These are phyloP conservation scores for Dissoconium aciculare DNA, from an alignment of 2,329 filamentous ascomycete species.

Conservation along the genomic window DNA sequence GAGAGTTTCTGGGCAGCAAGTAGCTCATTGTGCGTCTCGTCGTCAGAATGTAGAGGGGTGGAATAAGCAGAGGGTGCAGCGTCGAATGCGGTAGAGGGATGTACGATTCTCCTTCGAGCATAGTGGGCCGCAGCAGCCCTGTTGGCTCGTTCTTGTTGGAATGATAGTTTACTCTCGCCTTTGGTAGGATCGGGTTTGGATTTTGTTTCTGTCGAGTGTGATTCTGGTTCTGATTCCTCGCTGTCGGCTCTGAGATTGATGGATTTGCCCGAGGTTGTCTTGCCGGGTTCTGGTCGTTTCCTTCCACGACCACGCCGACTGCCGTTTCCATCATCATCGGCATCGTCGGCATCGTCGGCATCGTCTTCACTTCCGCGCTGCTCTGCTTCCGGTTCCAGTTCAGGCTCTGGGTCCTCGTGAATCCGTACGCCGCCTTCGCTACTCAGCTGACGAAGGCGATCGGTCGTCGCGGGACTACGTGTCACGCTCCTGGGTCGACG, in stretches of 20 bases:
- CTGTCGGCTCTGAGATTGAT: slow-evolving; percentile 19
- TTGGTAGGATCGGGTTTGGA: slow-evolving; percentile 23
- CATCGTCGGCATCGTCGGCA: slow-evolving; percentile 21
- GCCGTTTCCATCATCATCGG: slow-evolving; percentile 21
- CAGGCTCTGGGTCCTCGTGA: slow-evolving; percentile 16
- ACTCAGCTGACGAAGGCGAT: slow-evolving; percentile 14
- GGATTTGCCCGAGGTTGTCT: slow-evolving; percentile 22
- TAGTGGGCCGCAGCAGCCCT: slow-evolving; percentile 11
- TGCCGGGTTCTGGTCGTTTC: slow-evolving; percentile 22
- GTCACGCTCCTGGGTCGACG: slow-evolving; percentile 14
- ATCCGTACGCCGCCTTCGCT: slow-evolving; percentile 15
- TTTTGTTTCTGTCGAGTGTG: slow-evolving; percentile 5
- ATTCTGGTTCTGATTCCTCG: slow-evolving; percentile 18
- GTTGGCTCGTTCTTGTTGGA: slow-evolving; percentile 12
- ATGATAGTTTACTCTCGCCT: slow-evolving; percentile 20
- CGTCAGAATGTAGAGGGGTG: slow-evolving; percentile 63
- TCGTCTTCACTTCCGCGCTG: slow-evolving; percentile 19
- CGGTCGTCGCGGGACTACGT: slow-evolving; percentile 16
- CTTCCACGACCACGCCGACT: slow-evolving; percentile 19
- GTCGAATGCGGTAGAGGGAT: slow-evolving; percentile 77
- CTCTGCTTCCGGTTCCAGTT: slow-evolving; percentile 7
- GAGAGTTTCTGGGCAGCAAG: slow-evolving; percentile 74
- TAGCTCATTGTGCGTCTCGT: slow-evolving; percentile 69
- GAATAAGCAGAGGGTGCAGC: slow-evolving; percentile 43
- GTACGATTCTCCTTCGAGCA: slow-evolving; percentile 30